Evolutionary conservation across 2,329 filamentous ascomycete genomes (phyloP).

Genomic region (Alternaria arborescens): DNA sequence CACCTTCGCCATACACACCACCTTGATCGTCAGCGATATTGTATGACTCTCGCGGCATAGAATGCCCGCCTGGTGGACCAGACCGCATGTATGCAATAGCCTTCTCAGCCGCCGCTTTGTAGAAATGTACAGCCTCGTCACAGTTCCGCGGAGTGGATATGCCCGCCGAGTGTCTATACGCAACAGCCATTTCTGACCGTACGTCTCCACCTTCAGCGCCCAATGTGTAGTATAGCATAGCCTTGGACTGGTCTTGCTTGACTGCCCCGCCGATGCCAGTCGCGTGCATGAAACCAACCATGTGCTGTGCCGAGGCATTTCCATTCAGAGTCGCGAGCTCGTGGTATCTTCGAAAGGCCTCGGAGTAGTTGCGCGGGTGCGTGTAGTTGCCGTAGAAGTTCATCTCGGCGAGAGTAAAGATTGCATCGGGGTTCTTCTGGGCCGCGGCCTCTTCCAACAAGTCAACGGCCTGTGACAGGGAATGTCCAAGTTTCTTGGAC

Average conservation of each 20-base stretch:
- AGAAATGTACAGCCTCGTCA: constrained; percentile 84
- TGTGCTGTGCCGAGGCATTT: constrained; percentile 92
- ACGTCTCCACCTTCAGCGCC: constrained; percentile 85
- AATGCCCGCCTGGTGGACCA: constrained; percentile 87
- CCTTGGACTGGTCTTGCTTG: constrained; percentile 86
- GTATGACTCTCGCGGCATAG: constrained; percentile 79
- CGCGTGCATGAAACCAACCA: constrained; percentile 95
- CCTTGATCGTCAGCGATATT: constrained; percentile 89
- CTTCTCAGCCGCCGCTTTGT: constrained; percentile 93
- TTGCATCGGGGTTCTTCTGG: constrained; percentile 75
- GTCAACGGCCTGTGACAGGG: constrained; percentile 65
- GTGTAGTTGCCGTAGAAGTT: constrained; percentile 97
- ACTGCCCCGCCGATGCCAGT: constrained; percentile 87
- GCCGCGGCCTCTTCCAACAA: constrained; percentile 67
- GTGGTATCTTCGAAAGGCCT: constrained; percentile 83
- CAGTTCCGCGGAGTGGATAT: constrained; percentile 88
- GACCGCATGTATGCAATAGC: constrained; percentile 87
- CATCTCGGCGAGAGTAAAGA: constrained; percentile 90
- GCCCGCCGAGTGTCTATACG: constrained; percentile 83
- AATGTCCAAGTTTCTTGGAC: constrained; percentile 57
- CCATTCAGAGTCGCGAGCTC: constrained; percentile 78
- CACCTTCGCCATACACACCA: constrained; percentile 93
- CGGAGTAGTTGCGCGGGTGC: constrained; percentile 80
- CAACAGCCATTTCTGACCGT: constrained; percentile 91
- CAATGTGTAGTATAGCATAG: constrained; percentile 92